Base-by-base conservation (phyloP, 139 green algal genomes). In the Haematococcus sp. region DNA sequence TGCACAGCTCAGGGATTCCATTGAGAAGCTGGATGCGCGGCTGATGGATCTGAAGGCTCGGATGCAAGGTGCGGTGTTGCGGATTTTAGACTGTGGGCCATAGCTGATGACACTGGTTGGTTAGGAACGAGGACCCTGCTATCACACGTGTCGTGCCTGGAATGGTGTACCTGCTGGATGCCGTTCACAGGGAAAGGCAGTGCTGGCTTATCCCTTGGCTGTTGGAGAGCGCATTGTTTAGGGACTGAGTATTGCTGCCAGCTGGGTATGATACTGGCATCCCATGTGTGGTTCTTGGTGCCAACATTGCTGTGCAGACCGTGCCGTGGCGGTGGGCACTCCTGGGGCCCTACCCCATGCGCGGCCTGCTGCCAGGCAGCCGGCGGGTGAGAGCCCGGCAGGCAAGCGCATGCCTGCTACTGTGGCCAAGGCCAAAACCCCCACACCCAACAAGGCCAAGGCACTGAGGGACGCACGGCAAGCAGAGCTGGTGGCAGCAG, bases 391-490 rank as follows among this genome's bases (percentile, higher is more conserved):
- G 15, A 7, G 31, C 60, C 20, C n/a, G n/a, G 11, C 65, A 17
- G 65, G 9, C 27, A 69, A 69, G 61, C 33, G 65, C 34, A 30
- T 15, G 7, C 40, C 27, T 51, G 68, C 33, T 32, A 51, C 68
- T 46, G 68, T 51, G 5, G 58, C 78, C n/a, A 84, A 84, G 60
- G 55, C 56, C 3, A 40, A 56, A 27, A 84, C 74, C 4, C 78
- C 78, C 16, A 84, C 78, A 9, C 78, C 78, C 40, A 84, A 84
- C 78, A 73, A 74, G 43, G 78, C 78, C 52, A 84, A 84, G 31
- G 33, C 33, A 16, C 33, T 69, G 61, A 30, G 33, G 15, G 61
- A 51, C 16, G 33, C 61, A 51, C 33, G 23, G 58, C 70, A 68
- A 15, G 58, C 56, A 22, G 49, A 68, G 70, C 35, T 68, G 55